Evolutionary conservation across 2,329 filamentous ascomycete species (phyloP), one percentile per base, ranked within the genome.

Genomic region (Raffaelea albimanens): DNA sequence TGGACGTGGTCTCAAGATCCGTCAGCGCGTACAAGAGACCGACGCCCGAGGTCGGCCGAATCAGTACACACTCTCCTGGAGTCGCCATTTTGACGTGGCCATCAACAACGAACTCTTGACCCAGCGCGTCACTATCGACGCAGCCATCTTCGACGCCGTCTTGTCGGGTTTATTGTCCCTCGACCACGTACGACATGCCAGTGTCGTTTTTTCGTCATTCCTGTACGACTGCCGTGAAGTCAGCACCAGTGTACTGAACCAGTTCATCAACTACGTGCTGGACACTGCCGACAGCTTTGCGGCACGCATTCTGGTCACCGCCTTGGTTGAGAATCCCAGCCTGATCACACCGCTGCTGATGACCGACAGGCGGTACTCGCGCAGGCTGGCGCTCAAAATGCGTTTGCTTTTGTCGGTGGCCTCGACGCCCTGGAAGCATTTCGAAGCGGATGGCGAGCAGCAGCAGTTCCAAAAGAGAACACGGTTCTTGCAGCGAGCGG

Each of bases 141-240:
- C 59, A 8, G 53, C 59, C 2, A 54, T 76, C 5, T 62, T 72
- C 10, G 67, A 76, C 50, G 61, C 66, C 43, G 61, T 77, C 3
- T 61, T 80, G 21, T 56, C 63, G 36, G 71, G 72, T 2, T 63
- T 79, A 44, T 57, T 80, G 10, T 64, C 69, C 36, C 71, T 76
- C 39, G 66, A 63, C 48, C 61, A 68, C 36, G 61, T 71, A 25
- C 63, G 65, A 13, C 64, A 73, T 33, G 73, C 72, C 3, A 67
- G 66, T 16, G 56, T 57, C 3, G 61, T 74, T 13, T 65, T 75
- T 36, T 56, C 66, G 34, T 16, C 10, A 3, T 33, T n/a, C 23
- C 10, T 44, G 10, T 21, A 14, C 33, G 33, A 22, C 44, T 39
- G 65, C 5, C 65, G 58, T 50, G 60, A 67, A 14, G 64, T 67